A percentile compares a stretch with the other conserved stretches of the same genome.
These are phyloP conservation scores for Potentilla sterilis DNA, from an alignment of 306 rosid species.

Conservation along the genomic window DNA sequence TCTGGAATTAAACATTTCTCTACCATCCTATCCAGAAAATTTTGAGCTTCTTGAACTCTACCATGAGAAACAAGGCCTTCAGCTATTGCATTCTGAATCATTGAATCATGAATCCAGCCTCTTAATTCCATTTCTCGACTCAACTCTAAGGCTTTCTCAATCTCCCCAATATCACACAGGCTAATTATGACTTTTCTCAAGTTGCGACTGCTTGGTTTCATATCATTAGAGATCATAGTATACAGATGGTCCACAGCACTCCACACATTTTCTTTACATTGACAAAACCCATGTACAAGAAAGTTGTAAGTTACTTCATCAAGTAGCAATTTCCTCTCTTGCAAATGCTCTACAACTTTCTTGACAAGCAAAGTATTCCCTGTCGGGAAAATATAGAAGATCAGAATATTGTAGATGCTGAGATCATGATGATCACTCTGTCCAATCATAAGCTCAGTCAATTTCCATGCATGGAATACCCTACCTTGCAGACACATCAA, in stretches of 20 bases:
- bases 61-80: constrained; percentile 57
- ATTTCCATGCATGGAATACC: constrained; percentile 40
- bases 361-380: constrained; percentile 45
- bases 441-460: constrained; percentile 62
- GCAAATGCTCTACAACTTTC: constrained; percentile 51
- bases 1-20: constrained; percentile 61
- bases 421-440: constrained; percentile 36
- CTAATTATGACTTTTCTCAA: constrained; percentile 53
- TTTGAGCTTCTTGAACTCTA: constrained; percentile 64
- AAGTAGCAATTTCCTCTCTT: constrained; percentile 46
- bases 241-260: constrained; percentile 48
- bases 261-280: constrained; percentile 45
- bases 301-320: constrained; percentile 65
- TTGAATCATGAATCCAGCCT: constrained; percentile 69
- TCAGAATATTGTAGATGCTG: constrained; percentile 62
- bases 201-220: constrained; percentile 62
- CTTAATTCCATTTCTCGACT: constrained; percentile 65
- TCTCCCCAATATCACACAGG: constrained; percentile 54
- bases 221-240: constrained; percentile 59
- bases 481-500: constrained; percentile 52
- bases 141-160: constrained; percentile 59
- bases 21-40: constrained; percentile 54
- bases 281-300: constrained; percentile 66
- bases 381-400: constrained; percentile 55
- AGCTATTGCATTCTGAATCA: constrained; percentile 52